Conservation (phyloP, 441 rosid species). For the Geranium incanum region DNA sequence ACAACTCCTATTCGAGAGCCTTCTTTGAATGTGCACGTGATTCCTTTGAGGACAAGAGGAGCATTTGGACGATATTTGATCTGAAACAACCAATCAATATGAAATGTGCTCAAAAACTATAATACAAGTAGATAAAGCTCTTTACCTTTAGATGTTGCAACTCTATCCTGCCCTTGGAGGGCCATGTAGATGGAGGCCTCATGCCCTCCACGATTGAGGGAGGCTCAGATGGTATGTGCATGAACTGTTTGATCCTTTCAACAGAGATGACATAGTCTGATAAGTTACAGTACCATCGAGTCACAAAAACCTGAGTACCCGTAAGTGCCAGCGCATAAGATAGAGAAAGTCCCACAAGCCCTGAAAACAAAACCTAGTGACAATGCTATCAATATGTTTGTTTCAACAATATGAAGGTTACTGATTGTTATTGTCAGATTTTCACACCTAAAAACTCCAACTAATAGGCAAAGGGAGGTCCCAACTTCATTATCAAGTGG, state of each 20-base stretch:
- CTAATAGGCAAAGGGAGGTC: too few species aligned
- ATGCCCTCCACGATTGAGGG: conserved; percentile 52
- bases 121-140: not conserved
- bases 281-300: conserved; percentile 65
- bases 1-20: conserved; percentile 75
- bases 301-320: conserved; percentile 48
- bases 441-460: too few species aligned
- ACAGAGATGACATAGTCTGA: conserved; percentile 69
- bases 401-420: too few species aligned
- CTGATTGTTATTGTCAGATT: too few species aligned
- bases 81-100: conserved; percentile 27
- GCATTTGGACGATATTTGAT: conserved; percentile 68
- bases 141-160: conserved; percentile 64
- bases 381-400: not conserved
- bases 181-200: conserved; percentile 71
- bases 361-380: conserved; percentile 29
- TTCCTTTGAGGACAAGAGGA: conserved; percentile 75
- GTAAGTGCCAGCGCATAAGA: conserved; percentile 69
- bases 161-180: conserved; percentile 63
- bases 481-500: too few species aligned
- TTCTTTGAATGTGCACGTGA: conserved; percentile 68
- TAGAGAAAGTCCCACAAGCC: conserved; percentile 79
- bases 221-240: conserved; percentile 67
- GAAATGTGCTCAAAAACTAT: too few species aligned
- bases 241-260: conserved; percentile 79